phyloP scores from a whole-genome alignment of 2,329 filamentous ascomycete genomes.

The Beauveria brongniartii region DNA sequence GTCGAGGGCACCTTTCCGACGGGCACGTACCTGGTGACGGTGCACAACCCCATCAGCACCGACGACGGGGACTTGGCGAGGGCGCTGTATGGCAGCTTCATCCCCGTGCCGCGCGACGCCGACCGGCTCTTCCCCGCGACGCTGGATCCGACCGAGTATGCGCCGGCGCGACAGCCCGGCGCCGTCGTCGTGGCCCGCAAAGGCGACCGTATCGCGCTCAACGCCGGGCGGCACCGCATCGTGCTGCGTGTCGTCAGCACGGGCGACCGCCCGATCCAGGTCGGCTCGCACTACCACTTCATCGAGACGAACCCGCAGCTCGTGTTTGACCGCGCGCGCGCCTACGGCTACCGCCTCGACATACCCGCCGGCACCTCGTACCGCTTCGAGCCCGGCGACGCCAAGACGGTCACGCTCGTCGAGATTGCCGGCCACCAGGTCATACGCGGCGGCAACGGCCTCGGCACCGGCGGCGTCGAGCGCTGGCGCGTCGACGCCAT shows the following conservation, averaged over 20 bases:
- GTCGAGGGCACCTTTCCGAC: conserved; percentile 89
- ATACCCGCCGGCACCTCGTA: conserved; percentile 88
- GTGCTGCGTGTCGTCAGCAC: conserved; percentile 75
- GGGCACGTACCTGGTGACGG: conserved; percentile 89
- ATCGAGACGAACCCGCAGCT: conserved; percentile 89
- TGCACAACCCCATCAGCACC: conserved; percentile 79
- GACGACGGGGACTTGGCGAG: conserved; percentile 81
- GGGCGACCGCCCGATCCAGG: conserved; percentile 74
- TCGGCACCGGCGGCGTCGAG: conserved; percentile 69
- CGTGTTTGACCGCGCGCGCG: conserved; percentile 73
- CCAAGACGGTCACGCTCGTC: conserved; percentile 81
- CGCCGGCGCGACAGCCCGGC: conserved; percentile 63
- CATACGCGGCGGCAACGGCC: conserved; percentile 74
- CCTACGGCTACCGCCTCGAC: conserved; percentile 81
- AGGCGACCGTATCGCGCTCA: conserved; percentile 58
- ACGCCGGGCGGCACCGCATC: conserved; percentile 65
- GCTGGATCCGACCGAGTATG: conserved; percentile 57
- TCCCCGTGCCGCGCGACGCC: conserved; percentile 63
- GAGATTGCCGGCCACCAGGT: conserved; percentile 75
- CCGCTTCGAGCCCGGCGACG: conserved; percentile 88
- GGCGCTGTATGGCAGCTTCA: conserved; percentile 84
- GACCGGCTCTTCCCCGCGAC: conserved; percentile 52
- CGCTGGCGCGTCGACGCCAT: conserved; percentile 56
- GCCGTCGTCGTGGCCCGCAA: conserved; percentile 70
- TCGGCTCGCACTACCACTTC: conserved; percentile 90